phyloP scores from a whole-genome alignment of 352 stramenopile species.

The Phytophthora aleatoria region DNA sequence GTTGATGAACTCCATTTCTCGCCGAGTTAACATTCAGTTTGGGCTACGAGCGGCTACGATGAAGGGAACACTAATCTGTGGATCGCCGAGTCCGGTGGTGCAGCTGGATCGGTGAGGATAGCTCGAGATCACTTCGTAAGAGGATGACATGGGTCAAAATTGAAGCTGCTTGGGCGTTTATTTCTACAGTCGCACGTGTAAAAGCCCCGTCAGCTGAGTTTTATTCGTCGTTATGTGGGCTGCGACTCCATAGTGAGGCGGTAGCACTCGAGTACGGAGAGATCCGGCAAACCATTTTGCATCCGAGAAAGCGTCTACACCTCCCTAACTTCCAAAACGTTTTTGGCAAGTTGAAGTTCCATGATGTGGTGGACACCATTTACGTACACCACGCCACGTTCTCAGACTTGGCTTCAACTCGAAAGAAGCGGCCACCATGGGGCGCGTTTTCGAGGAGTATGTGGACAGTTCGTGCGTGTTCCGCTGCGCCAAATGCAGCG shows the following conservation, averaged over 20 bases:
- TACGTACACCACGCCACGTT: slow-evolving; percentile 1
- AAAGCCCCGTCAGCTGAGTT: slow-evolving; percentile 12
- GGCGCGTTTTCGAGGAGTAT: slow-evolving; percentile 90
- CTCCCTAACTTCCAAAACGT: too few relatives aligned
- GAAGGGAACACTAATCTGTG: background rate
- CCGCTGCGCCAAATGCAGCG: slow-evolving; percentile 89
- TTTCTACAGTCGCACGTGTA: slow-evolving; percentile 10
- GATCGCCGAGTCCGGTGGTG: slow-evolving; percentile 29
- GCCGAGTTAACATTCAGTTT: slow-evolving; percentile 2
- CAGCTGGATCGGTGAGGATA: slow-evolving; percentile 23
- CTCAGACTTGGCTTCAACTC: slow-evolving; percentile 11
- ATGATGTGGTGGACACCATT: background rate
- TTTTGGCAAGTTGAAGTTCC: background rate
- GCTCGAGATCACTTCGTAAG: slow-evolving; percentile 19
- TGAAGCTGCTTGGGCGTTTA: slow-evolving; percentile 4
- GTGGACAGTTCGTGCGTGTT: slow-evolving; percentile 92
- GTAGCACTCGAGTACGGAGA: background rate
- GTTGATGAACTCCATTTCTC: background rate
- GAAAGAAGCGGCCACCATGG: slow-evolving; percentile 41
- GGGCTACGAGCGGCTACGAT: slow-evolving; percentile 5
- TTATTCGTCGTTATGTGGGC: slow-evolving; percentile 13
- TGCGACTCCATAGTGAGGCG: background rate
- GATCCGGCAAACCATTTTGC: background rate
- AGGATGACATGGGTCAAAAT: slow-evolving; percentile 4
- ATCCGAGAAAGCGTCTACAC: background rate